Percentiles rank a stretch among this genome's conserved stretches.
These are phyloP conservation scores for Naegleria fowleri DNA, from an alignment of 208 protist species.

Conservation along the genomic window DNA sequence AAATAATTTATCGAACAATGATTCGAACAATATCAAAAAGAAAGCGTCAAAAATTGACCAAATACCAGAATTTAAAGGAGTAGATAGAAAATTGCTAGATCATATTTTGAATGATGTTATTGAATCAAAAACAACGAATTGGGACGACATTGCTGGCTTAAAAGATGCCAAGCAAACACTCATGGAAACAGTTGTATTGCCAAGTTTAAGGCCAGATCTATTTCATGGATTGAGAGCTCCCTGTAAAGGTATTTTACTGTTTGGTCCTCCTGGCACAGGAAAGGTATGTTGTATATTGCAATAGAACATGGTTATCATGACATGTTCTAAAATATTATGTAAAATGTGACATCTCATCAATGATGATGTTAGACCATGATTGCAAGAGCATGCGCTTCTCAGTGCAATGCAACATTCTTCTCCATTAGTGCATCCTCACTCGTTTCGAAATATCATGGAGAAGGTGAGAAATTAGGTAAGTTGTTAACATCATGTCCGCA, in stretches of 20 bases:
- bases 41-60: neutral
- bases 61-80: slow-evolving; percentile 10
- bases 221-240: slow-evolving; percentile 39
- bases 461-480: slow-evolving; percentile 75
- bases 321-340: too few relatives aligned
- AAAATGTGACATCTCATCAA: too few relatives aligned
- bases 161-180: slow-evolving; percentile 39
- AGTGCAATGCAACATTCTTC: slow-evolving; percentile 64
- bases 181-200: slow-evolving; percentile 37
- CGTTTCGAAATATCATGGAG: slow-evolving; percentile 84
- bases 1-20: neutral
- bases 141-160: slow-evolving; percentile 28
- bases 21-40: neutral
- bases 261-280: slow-evolving; percentile 33
- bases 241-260: slow-evolving; percentile 32
- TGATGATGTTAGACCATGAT: slow-evolving; percentile 62
- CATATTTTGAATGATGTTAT: slow-evolving; percentile 24
- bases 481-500: slow-evolving; percentile 69
- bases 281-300: neutral
- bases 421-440: slow-evolving; percentile 66
- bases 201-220: slow-evolving; percentile 36
- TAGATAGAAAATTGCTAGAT: slow-evolving; percentile 14
- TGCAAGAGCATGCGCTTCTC: slow-evolving; percentile 69
- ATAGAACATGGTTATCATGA: too few relatives aligned
- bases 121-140: neutral